Conservation (phyloP, 495 filamentous ascomycete species). For the Bacidia gigantensis region DNA sequence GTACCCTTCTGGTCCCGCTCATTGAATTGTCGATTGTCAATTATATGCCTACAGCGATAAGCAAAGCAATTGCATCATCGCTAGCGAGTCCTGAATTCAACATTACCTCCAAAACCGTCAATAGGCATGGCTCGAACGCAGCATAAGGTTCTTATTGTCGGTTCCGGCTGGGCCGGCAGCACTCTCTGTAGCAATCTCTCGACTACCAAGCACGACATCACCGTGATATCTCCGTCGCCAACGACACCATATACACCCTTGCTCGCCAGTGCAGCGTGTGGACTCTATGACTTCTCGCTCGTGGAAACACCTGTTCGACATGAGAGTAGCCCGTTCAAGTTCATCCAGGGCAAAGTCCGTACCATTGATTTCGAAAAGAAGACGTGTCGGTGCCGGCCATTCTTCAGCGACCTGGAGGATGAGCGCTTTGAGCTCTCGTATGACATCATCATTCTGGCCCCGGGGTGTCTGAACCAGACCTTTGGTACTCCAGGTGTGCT, state of each 20-base stretch:
- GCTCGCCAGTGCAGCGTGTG: neutral
- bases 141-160: neutral
- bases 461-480: constrained; percentile 58
- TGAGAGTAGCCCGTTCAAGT: neutral
- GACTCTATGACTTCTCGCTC: neutral
- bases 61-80: no score
- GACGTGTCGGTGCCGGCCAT: neutral
- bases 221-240: neutral
- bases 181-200: neutral
- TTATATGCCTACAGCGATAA: no score
- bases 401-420: neutral
- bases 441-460: constrained; percentile 57
- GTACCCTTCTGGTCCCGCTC: no score
- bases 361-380: constrained; percentile 1
- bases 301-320: neutral
- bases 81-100: no score
- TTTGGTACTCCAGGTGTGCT: constrained; percentile 56
- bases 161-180: neutral
- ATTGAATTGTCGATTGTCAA: no score
- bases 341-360: neutral
- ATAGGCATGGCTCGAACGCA: neutral
- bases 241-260: neutral
- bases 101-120: no score
- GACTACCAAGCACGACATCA: neutral
- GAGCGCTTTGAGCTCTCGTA: constrained; percentile 44